Percentiles rank a stretch among this genome's conserved stretches.
phyloP scores from a whole-genome alignment of 2,329 filamentous ascomycete genomes.

The Pyricularia pennisetigena region DNA sequence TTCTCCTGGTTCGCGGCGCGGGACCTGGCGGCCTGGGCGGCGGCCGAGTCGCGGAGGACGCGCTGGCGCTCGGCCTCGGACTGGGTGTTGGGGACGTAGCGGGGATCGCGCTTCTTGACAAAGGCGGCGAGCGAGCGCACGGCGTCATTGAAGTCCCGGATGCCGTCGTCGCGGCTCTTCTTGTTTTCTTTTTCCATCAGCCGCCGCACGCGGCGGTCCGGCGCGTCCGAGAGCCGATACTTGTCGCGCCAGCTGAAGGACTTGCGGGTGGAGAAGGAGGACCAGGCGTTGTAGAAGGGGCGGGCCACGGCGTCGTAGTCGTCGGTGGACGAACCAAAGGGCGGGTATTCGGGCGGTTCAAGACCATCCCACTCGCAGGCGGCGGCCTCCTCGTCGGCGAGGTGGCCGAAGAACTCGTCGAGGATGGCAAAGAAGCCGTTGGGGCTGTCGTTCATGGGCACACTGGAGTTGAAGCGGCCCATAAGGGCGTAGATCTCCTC shows the following conservation, averaged over 20 bases:
- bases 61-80: conserved; percentile 75
- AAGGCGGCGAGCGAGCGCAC: conserved; percentile 81
- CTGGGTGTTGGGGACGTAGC: conserved; percentile 68
- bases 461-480: conserved; percentile 65
- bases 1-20: conserved; percentile 74
- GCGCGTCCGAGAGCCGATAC: conserved; percentile 75
- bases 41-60: conserved; percentile 64
- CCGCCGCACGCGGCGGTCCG: conserved; percentile 72
- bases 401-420: conserved; percentile 64
- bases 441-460: conserved; percentile 72
- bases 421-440: conserved; percentile 79
- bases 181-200: conserved; percentile 95
- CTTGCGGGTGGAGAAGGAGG: conserved; percentile 73
- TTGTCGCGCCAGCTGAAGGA: conserved; percentile 83
- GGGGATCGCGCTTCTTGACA: conserved; percentile 81
- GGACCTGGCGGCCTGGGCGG: conserved; percentile 74
- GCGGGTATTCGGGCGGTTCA: conserved; percentile 57
- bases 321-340: conserved; percentile 72
- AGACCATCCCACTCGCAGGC: conserved; percentile 61
- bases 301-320: conserved; percentile 67
- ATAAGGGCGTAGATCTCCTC: conserved; percentile 73
- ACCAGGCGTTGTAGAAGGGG: conserved; percentile 75
- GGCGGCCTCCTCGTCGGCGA: conserved; percentile 70
- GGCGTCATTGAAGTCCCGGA: conserved; percentile 85
- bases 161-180: conserved; percentile 69